Evolutionary conservation across 2,329 filamentous ascomycete species (phyloP), one percentile per base, ranked within the genome.

Genomic region (Botryotinia calthae): DNA sequence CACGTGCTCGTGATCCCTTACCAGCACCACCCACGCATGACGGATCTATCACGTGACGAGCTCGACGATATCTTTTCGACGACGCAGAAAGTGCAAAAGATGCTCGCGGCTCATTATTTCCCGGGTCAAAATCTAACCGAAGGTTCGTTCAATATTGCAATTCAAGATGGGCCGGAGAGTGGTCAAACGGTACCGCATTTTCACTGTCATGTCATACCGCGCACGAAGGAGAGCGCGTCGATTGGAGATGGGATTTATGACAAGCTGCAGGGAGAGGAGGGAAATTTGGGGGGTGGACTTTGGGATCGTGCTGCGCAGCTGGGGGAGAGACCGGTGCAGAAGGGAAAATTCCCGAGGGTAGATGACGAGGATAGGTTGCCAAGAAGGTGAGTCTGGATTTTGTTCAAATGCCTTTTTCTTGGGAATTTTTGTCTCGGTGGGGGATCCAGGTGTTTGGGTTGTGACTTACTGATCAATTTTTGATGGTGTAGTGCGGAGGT

Each of bases 101-200:
- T 97, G 84, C 87, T 98, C 18, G 87, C 88, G 0, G 82, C 82
- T 25, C 82, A 84, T 51, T 89, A 89, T 79, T 90, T 90, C 42
- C 84, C 88, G 79, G 84, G 85, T 44, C 82, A 89, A 75, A 87
- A 87, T 81, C 80, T 82, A 16, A 82, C 86, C 48, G 91, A 89
- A 9, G 89, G 93, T 16, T 92, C 93, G 74, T 91, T 98, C 83
- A 98, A 97, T 80, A 90, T 99, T 67, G 95, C 95, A 0, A 88
- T 99, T n/a, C 96, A 99, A 82, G 96, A 99, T 82, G 96, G 96
- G 31, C 84, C 86, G 46, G 93, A 94, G 74, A 94, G 96, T 1
- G 96, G 96, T 0, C 96, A 99, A 87, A 97, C 94, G 73, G 95
- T 99, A 62, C 87, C 93, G 14, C 96, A 99, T 83, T 90, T 98